Base-by-base conservation (phyloP, 2,329 filamentous ascomycete genomes). In the Diplocarpon mali region DNA sequence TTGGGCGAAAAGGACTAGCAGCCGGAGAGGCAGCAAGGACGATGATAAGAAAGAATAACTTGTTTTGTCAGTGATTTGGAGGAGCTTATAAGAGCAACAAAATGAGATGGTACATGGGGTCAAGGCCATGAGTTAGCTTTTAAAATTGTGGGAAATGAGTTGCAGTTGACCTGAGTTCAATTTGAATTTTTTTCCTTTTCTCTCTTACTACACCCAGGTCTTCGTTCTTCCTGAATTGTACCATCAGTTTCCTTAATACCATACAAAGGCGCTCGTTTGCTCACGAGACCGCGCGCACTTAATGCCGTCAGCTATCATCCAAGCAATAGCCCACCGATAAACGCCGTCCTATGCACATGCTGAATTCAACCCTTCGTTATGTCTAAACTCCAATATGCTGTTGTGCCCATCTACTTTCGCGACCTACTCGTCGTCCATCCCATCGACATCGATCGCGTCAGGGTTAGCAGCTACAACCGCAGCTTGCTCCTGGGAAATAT, bases 361-460 rank as follows among this genome's bases (percentile, higher is more conserved):
- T 37, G 27, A 37, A 40, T 35, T 35, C 31, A 47, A 29, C 32
- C 39, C 24, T 38, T 17, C 13, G 43, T 13, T 30, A 43, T 47
- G 20, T 43, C 45, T 29, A 40, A 45, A 45, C 42, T 45, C 42
- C 42, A 45, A 15, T 14, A 45, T 40, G 37, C 31, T 35, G 24
- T 45, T 30, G 28, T 9, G 8, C n/a, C n/a, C 30, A 32, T 32
- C 30, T 32, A 4, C 24, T 29, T 15, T 34, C 17, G 40, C 20
- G 24, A 36, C 32, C 27, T 38, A 47, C 28, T 48, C 46, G 36
- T 56, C 52, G 50, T 48, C 54, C 51, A 51, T 53, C 28, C 52
- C 80, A 63, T 92, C 84, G 53, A 88, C 72, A 58, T 87, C 78
- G 61, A 95, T 92, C 17, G 85, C 86, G 60, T 95, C 88, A 2